These are phyloP conservation scores for Warburgia ugandensis DNA, from an alignment of 164 flowering plant genomes.

Conservation along the genomic window DNA sequence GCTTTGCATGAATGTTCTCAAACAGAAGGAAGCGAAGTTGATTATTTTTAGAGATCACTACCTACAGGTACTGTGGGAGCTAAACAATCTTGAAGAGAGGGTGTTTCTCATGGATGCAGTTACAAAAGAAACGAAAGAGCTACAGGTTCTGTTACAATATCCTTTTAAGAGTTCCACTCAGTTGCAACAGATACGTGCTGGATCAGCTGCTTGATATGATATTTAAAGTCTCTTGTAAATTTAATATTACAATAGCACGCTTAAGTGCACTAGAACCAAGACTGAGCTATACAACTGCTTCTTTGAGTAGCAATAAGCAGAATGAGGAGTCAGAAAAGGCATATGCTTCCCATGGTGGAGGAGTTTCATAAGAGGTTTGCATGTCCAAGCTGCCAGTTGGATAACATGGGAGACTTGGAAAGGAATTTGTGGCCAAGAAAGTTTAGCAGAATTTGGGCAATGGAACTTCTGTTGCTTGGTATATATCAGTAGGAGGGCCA, in stretches of 20 bases:
- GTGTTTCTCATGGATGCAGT: conserved; percentile 40
- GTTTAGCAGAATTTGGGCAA: too few species aligned
- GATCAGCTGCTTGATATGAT: too few species aligned
- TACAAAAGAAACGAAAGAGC: conserved; percentile 35
- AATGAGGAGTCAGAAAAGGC: conserved; percentile 44
- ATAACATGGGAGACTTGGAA: too few species aligned
- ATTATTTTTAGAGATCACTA: conserved; percentile 2
- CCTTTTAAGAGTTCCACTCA: conserved; percentile 28
- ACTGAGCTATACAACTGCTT: conserved; percentile 6
- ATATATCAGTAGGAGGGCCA: too few species aligned
- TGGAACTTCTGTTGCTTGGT: too few species aligned
- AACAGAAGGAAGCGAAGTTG: conserved; percentile 5
- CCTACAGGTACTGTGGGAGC: conserved; percentile 45
- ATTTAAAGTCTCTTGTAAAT: background rate
- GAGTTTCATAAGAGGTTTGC: conserved; percentile 50
- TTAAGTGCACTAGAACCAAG: background rate
- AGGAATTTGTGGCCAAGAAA: too few species aligned
- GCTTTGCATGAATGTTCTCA: conserved; percentile 3
- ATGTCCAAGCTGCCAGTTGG: conserved; percentile 53
- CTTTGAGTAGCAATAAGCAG: conserved; percentile 60
- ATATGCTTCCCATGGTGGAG: conserved; percentile 37
- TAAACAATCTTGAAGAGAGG: conserved; percentile 33
- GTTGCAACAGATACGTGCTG: too few species aligned
- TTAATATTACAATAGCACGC: background rate
- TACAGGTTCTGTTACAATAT: conserved; percentile 58